Base-by-base conservation (phyloP, 1,284 basidiomycete genomes). In the Trametes versicolor region DNA sequence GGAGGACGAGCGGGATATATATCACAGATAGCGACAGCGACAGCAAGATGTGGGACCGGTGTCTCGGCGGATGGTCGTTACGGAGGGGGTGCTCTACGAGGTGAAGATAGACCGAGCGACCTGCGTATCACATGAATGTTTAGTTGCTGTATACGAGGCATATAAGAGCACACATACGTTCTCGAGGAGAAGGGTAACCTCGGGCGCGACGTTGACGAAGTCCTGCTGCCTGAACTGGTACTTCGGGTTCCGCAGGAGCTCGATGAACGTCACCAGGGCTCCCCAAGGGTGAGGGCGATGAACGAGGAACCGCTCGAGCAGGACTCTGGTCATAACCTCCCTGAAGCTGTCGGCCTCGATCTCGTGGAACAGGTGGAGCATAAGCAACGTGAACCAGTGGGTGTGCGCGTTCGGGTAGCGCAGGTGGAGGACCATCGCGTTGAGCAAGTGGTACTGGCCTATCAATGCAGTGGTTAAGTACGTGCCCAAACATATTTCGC, bases 251-350 rank as follows among this genome's bases (percentile, higher is more conserved):
- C 90, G 87, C 58, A 97, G 86, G 65, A 97, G 81, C 81, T 98
- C 95, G 72, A 97, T 95, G 80, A 99, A 98, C 2, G 95, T 96
- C 71, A 95, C 89, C 67, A 98, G 81, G 49, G 96, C 89, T 64
- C 97, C 97, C 95, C 96, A 99, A n/a, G 97, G 96, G 74, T 99
- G 97, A 59, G 97, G 97, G 49, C 95, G 90, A 75, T 96, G 90
- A 60, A 96, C 96, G 64, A 99, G 88, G 79, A 98, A 93, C 43
- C 97, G 89, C 77, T 99, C 97, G 70, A 99, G 84, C 32, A 99
- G 85, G 34, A 98, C 95, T 64, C 93, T 92, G 47, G 94, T 92
- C 81, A 98, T 90, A 70, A 97, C 89, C 80, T 99, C 97, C 70
- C 91, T 87, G 80, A 98, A 93, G 48, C 85, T 86, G 57, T 93